phyloP scores from a whole-genome alignment of 345 rosid genomes.

The Arabidopsis thaliana region TAIR10.1 NC_003074.8:8385001-8385500 shows the following conservation, averaged over 20 bases:
- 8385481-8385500: conserved; percentile 56
- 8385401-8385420: conserved; percentile 57
- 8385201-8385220: conserved; percentile 79
- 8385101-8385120: conserved; percentile 52
- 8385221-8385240: conserved; percentile 85
- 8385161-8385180: conserved; percentile 59
- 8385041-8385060: conserved; percentile 83
- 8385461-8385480: conserved; percentile 63
- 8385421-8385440: conserved; percentile 63
- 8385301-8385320: conserved; percentile 91
- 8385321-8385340: conserved; percentile 40
- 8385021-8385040: conserved; percentile 70
- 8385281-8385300: conserved; percentile 86
- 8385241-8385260: conserved; percentile 71
- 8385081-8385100: conserved; percentile 47
- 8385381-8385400: conserved; percentile 52
- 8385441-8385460: conserved; percentile 50
- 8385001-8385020: conserved; percentile 81
- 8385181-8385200: conserved; percentile 77
- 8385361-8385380: conserved; percentile 65
- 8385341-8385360: conserved; percentile 61
- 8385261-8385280: conserved; percentile 78
- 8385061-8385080: conserved; percentile 71
- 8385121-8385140: conserved; percentile 74
- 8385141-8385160: conserved; percentile 50